Evolutionary conservation across 1,284 basidiomycete genomes (phyloP).

Genomic region (Meira nashicola): DNA sequence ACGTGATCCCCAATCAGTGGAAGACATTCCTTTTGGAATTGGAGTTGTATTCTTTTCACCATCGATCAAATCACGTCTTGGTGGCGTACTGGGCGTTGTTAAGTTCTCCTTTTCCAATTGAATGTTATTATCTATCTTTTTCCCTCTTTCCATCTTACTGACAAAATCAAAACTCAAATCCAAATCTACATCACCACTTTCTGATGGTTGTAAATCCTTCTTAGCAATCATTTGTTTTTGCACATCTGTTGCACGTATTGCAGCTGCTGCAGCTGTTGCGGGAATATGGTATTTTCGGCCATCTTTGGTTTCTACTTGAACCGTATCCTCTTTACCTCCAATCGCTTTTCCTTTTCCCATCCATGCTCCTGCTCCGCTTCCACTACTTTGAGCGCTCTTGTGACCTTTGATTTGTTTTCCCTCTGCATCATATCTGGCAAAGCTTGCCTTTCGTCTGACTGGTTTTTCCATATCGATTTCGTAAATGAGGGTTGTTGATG

Average conservation of each 20-base stretch:
- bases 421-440: no score
- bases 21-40: slow-evolving; percentile 23
- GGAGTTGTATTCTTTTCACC: not conserved
- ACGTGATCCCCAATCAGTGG: slow-evolving; percentile 23
- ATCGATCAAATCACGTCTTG: not conserved
- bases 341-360: not conserved
- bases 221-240: not conserved
- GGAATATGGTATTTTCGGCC: slow-evolving; percentile 7
- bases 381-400: slow-evolving; percentile 8
- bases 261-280: slow-evolving; percentile 3
- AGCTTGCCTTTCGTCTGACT: no score
- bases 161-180: slow-evolving; percentile 40
- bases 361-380: slow-evolving; percentile 14
- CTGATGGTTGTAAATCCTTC: slow-evolving; percentile 7
- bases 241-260: not conserved
- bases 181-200: slow-evolving; percentile 29
- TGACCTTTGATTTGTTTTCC: slow-evolving; percentile 4
- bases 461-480: no score
- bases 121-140: slow-evolving; percentile 3
- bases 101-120: slow-evolving; percentile 15
- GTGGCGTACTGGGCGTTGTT: slow-evolving; percentile 17
- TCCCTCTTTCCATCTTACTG: slow-evolving; percentile 15
- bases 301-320: not conserved
- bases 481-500: no score
- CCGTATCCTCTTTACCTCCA: not conserved